Conservation (phyloP, 371 early-diverging fungal species). For the Mortierella sp. region DNA sequence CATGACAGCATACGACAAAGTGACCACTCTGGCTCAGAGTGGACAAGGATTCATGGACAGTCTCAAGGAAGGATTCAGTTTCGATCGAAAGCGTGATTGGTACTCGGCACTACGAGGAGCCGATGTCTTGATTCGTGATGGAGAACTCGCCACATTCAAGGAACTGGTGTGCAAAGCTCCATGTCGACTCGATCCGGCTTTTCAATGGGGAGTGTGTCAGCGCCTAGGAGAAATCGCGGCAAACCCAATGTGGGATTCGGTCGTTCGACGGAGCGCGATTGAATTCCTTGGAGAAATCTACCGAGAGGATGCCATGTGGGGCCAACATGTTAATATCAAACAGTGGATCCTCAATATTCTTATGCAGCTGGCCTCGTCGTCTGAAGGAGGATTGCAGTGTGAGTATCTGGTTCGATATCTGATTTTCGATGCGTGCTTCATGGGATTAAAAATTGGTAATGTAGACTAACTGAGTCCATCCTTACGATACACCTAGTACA, state of each 20-base stretch:
- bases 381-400: too few relatives aligned
- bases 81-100: not conserved
- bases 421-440: too few relatives aligned
- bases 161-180: not conserved
- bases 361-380: not conserved
- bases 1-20: too few relatives aligned
- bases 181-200: not conserved
- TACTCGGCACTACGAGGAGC: constrained; percentile 1
- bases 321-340: not conserved
- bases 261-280: not conserved
- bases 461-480: too few relatives aligned
- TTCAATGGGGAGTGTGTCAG: constrained; percentile 11
- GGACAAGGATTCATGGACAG: too few relatives aligned
- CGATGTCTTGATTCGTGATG: not conserved
- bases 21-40: too few relatives aligned
- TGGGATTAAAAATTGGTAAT: too few relatives aligned
- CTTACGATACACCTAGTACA: too few relatives aligned
- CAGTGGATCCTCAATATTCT: constrained; percentile 7
- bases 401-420: too few relatives aligned
- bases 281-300: not conserved
- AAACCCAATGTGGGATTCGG: not conserved
- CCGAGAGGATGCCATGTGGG: not conserved
- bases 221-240: constrained; percentile 5
- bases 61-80: constrained; percentile 1
- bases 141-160: not conserved